phyloP scores from a whole-genome alignment of 2,329 filamentous ascomycete genomes.

The Arthrobotrys pseudoclavata region DNA sequence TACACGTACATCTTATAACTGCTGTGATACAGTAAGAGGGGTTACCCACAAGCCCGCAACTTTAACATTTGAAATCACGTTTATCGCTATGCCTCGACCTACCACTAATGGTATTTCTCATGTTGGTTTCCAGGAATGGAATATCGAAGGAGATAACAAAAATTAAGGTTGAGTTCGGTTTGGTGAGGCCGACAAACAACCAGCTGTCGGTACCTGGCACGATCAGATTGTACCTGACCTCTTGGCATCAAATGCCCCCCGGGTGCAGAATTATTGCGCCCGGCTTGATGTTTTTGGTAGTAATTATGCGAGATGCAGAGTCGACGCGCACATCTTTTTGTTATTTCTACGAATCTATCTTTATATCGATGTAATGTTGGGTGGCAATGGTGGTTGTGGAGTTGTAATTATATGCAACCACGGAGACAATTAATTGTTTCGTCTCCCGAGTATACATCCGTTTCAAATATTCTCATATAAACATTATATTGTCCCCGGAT shows the following conservation, averaged over 20 bases:
- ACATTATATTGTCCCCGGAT: conserved; percentile 48
- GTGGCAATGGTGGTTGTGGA: neutral
- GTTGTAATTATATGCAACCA: conserved; percentile 28
- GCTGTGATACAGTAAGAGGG: conserved; percentile 50
- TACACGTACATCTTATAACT: conserved; percentile 25
- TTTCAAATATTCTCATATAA: conserved; percentile 43
- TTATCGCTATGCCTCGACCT: conserved; percentile 20
- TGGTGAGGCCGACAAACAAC: conserved; percentile 26
- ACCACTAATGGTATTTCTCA: conserved; percentile 40
- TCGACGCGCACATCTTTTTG: conserved; percentile 20
- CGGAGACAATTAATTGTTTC: conserved; percentile 43
- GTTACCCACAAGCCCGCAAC: neutral
- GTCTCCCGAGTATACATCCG: conserved; percentile 22
- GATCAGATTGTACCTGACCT: conserved; percentile 26
- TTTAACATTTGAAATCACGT: conserved; percentile 26
- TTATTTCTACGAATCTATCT: conserved; percentile 18
- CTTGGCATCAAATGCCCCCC: neutral
- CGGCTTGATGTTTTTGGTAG: neutral
- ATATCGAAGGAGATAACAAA: conserved; percentile 44
- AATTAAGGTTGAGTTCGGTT: conserved; percentile 22
- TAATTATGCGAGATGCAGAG: neutral
- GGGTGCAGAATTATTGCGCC: conserved; percentile 10
- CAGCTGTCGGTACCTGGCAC: conserved; percentile 39
- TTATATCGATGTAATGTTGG: conserved; percentile 6
- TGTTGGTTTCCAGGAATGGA: conserved; percentile 53